Conservation (phyloP, 352 stramenopile genomes). For the Phytopythium kandeliae region DNA sequence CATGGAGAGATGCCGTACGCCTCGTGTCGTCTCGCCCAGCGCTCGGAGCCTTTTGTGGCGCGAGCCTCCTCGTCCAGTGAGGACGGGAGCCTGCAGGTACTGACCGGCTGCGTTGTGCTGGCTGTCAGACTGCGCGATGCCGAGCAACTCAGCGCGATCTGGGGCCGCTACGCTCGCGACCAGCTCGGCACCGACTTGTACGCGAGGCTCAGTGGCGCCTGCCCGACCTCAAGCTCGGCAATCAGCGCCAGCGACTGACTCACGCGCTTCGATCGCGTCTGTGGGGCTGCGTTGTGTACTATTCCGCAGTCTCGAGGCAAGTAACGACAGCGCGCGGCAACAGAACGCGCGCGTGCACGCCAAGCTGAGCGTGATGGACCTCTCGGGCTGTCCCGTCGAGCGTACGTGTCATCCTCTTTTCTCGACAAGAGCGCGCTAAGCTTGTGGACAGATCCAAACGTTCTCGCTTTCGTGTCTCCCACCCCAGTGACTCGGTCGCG, state of each 20-base stretch:
- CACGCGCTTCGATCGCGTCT: background rate
- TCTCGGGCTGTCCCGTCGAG: constrained; percentile 67
- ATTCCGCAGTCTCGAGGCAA: constrained; percentile 6
- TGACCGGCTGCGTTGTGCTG: background rate
- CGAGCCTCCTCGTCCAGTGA: no score
- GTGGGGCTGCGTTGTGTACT: background rate
- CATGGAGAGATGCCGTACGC: constrained; percentile 40
- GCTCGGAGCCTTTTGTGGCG: background rate
- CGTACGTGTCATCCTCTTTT: constrained; percentile 16
- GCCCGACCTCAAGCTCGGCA: no score
- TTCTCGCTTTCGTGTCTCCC: background rate
- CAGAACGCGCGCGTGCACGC: constrained; percentile 24
- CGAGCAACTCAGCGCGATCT: constrained; percentile 59
- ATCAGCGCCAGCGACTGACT: no score
- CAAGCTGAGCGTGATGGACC: constrained; percentile 57
- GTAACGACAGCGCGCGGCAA: constrained; percentile 9
- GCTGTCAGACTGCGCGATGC: constrained; percentile 31
- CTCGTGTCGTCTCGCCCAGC: no score
- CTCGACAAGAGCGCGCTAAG: background rate
- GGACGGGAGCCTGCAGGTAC: no score
- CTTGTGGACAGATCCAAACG: background rate
- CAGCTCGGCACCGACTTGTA: constrained; percentile 31
- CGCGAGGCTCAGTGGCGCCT: background rate
- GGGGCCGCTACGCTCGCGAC: constrained; percentile 52
- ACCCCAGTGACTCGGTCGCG: constrained; percentile 39